Conservation (phyloP, 768 basidiomycete species). For the Mycena pura region DNA sequence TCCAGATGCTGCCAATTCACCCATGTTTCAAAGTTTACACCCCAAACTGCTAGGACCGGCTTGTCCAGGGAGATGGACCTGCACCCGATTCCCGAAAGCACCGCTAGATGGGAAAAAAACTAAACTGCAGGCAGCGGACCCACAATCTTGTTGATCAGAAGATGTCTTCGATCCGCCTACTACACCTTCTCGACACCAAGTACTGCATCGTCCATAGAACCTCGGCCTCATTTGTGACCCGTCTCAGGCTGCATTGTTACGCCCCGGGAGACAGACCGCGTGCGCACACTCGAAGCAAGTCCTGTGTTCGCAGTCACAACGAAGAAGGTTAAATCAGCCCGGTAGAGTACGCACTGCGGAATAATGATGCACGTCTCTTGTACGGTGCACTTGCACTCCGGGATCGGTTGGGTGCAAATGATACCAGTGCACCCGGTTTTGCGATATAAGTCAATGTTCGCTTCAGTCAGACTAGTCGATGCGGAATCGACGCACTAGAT, state of each 20-base stretch:
- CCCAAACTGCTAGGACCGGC: neutral
- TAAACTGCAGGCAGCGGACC: neutral
- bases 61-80: neutral
- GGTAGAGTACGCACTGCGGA: constrained; percentile 10
- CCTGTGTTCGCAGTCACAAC: constrained; percentile 13
- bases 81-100: neutral
- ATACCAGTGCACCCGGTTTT: no score
- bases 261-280: constrained; percentile 10
- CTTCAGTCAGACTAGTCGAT: no score
- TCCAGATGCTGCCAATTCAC: neutral
- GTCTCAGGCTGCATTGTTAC: neutral
- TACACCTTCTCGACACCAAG: neutral
- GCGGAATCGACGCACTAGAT: no score
- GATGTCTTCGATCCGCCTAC: neutral
- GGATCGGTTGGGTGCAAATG: constrained; percentile 10
- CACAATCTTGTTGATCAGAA: neutral
- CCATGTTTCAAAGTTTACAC: neutral
- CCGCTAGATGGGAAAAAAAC: neutral
- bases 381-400: constrained; percentile 6
- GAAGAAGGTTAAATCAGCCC: constrained; percentile 11
- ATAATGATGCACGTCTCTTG: constrained; percentile 11
- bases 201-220: neutral
- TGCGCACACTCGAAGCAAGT: constrained; percentile 14
- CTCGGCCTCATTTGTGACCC: constrained; percentile 6
- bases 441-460: constrained; percentile 14